Percentiles rank a stretch among this genome's conserved stretches.
Evolutionary conservation across 768 basidiomycete genomes (phyloP).

Genomic region (Mycena capillaripes): DNA sequence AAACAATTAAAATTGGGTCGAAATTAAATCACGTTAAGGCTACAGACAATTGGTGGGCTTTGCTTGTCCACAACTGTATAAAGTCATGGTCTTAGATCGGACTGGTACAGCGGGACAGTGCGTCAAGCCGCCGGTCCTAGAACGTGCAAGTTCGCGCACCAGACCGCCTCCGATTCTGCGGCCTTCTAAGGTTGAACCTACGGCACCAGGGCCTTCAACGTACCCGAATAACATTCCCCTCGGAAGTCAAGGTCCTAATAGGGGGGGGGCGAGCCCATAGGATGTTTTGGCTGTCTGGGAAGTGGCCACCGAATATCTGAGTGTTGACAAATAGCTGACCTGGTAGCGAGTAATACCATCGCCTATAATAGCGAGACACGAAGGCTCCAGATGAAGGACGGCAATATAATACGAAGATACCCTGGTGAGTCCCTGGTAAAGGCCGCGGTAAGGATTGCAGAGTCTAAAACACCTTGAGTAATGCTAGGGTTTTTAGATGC

Average conservation of each 20-base stretch:
- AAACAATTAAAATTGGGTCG: too few relatives aligned
- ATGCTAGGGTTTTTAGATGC: not conserved
- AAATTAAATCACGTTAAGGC: too few relatives aligned
- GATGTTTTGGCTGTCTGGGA: not conserved
- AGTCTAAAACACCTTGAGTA: not conserved
- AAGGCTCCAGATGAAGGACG: not conserved
- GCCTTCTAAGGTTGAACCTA: too few relatives aligned
- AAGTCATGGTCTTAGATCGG: constrained; percentile 10
- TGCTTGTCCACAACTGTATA: too few relatives aligned
- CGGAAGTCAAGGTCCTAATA: not conserved
- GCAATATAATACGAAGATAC: not conserved
- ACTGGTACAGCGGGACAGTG: not conserved
- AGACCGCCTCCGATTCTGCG: not conserved
- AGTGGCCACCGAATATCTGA: not conserved
- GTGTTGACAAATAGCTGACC: not conserved
- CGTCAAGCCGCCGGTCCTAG: not conserved
- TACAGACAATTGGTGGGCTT: too few relatives aligned
- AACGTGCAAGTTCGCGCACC: not conserved
- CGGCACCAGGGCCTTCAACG: not conserved
- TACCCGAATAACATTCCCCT: not conserved
- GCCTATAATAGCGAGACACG: not conserved
- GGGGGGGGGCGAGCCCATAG: not conserved
- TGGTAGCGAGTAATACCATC: not conserved
- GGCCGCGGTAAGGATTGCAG: not conserved
- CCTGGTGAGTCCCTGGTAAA: not conserved